These are phyloP conservation scores for Suaeda aralocaspica DNA, from an alignment of 148 eudicot genomes.

Conservation along the genomic window DNA sequence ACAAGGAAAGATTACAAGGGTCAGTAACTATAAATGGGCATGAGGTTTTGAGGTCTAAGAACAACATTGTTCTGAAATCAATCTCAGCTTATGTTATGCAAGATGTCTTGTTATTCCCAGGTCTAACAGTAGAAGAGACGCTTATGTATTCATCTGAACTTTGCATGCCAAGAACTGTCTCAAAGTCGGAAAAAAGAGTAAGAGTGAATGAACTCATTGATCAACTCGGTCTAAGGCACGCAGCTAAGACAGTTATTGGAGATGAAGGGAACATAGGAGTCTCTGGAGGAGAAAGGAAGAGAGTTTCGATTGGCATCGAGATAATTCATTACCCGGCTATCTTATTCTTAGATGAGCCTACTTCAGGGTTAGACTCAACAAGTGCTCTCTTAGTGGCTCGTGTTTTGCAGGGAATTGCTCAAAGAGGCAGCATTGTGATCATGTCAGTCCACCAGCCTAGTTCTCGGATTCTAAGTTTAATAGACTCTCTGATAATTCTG, in stretches of 20 bases:
- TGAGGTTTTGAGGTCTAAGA: slow-evolving; percentile 20
- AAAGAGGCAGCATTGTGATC: slow-evolving; percentile 26
- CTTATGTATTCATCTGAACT: slow-evolving; percentile 29
- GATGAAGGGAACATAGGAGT: slow-evolving; percentile 21
- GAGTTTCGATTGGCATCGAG: slow-evolving; percentile 23
- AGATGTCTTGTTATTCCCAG: slow-evolving; percentile 24
- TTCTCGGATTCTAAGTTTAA: slow-evolving; percentile 20
- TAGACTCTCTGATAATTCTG: slow-evolving; percentile 24
- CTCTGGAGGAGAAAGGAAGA: slow-evolving; percentile 26
- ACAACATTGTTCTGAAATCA: slow-evolving; percentile 16
- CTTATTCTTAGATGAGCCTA: slow-evolving; percentile 32
- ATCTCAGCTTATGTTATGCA: slow-evolving; percentile 33
- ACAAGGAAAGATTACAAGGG: slow-evolving; percentile 20
- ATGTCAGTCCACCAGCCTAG: slow-evolving; percentile 32
- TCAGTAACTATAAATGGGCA: slow-evolving; percentile 22
- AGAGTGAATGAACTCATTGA: slow-evolving; percentile 23
- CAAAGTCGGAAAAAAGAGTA: slow-evolving; percentile 17
- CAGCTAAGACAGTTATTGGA: slow-evolving; percentile 23
- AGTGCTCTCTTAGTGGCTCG: slow-evolving; percentile 25
- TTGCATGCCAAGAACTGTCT: slow-evolving; percentile 24
- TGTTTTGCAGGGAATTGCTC: slow-evolving; percentile 24
- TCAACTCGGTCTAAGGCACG: slow-evolving; percentile 20
- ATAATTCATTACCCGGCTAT: slow-evolving; percentile 22
- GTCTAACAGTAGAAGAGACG: slow-evolving; percentile 29
- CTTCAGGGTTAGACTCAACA: slow-evolving; percentile 31